Percentiles rank a stretch among this genome's conserved stretches.
These are phyloP conservation scores for Eremochloa ophiuroides DNA, from an alignment of 176 grass and related monocot genomes.

Conservation along the genomic window DNA sequence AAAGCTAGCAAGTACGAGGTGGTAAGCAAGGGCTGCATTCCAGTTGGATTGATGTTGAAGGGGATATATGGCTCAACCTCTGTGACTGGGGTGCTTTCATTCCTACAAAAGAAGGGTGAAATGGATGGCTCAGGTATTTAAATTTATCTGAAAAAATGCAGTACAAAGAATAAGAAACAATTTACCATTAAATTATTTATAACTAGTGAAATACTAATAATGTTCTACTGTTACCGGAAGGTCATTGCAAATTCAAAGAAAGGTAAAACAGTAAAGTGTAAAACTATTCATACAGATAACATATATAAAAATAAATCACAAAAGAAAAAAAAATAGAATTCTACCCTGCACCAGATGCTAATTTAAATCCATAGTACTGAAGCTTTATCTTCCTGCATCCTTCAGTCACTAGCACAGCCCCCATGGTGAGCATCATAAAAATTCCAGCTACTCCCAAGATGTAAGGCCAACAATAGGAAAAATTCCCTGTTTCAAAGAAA, in stretches of 20 bases:
- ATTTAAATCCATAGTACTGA: constrained; percentile 93
- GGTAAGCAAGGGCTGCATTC: constrained; percentile 94
- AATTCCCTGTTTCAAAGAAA: constrained; percentile 55
- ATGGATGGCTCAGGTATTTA: not conserved
- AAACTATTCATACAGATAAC: not conserved
- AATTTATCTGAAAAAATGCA: not conserved
- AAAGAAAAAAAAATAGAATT: constrained; percentile 12
- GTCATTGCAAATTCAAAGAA: not conserved
- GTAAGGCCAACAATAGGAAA: constrained; percentile 66
- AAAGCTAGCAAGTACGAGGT: constrained; percentile 86
- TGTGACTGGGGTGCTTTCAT: constrained; percentile 59
- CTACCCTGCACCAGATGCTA: constrained; percentile 84
- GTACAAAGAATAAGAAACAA: not conserved
- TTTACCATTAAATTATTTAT: not conserved
- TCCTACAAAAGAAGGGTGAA: constrained; percentile 43
- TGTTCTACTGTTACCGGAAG: not conserved
- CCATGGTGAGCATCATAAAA: constrained; percentile 85
- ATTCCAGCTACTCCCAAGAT: constrained; percentile 65
- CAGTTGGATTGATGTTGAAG: constrained; percentile 96
- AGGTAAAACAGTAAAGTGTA: not conserved
- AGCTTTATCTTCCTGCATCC: constrained; percentile 97
- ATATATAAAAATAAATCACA: not conserved
- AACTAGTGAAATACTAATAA: not conserved
- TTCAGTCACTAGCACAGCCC: constrained; percentile 91
- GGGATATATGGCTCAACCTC: constrained; percentile 98